Conservation (phyloP, 768 basidiomycete genomes). For the Trametes cubensis region DNA sequence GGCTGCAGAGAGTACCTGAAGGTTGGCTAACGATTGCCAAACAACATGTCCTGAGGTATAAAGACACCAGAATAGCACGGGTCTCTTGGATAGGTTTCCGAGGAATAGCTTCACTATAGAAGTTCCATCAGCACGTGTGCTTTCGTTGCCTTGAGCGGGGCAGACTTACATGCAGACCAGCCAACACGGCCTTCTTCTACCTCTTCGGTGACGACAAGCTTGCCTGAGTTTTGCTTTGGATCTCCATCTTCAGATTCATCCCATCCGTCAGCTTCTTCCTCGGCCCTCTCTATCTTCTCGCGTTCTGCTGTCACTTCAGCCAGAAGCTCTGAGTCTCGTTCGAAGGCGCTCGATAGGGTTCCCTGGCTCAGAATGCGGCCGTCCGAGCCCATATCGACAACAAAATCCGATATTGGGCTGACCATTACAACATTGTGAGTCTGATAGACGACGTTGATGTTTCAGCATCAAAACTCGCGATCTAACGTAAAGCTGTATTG, state of each 20-base stretch:
- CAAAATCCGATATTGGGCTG: slow-evolving; percentile 52
- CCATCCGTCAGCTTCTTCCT: slow-evolving; percentile 28
- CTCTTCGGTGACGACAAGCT: slow-evolving; percentile 67
- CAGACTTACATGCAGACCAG: slow-evolving; percentile 41
- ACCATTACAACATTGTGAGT: slow-evolving; percentile 55
- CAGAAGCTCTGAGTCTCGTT: slow-evolving; percentile 38
- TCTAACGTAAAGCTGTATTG: not conserved
- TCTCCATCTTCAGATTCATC: slow-evolving; percentile 22
- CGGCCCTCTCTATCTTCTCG: slow-evolving; percentile 25
- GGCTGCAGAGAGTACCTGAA: not conserved
- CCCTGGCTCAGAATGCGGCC: slow-evolving; percentile 54
- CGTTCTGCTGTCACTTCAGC: slow-evolving; percentile 29
- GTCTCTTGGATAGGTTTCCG: not conserved
- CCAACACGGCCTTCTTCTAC: slow-evolving; percentile 60
- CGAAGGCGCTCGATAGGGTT: slow-evolving; percentile 47
- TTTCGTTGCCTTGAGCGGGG: slow-evolving; percentile 3
- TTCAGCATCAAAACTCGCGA: too few relatives aligned
- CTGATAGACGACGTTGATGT: slow-evolving; percentile 22
- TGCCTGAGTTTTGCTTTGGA: slow-evolving; percentile 43
- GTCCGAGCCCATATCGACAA: slow-evolving; percentile 53
- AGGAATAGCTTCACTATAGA: slow-evolving; percentile 9
- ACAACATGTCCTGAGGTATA: not conserved
- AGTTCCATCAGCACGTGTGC: not conserved
- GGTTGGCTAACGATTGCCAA: not conserved
- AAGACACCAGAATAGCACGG: slow-evolving; percentile 5